Base-by-base conservation (phyloP, 768 basidiomycete species). In the Macrolepiota dolichaula region DNA sequence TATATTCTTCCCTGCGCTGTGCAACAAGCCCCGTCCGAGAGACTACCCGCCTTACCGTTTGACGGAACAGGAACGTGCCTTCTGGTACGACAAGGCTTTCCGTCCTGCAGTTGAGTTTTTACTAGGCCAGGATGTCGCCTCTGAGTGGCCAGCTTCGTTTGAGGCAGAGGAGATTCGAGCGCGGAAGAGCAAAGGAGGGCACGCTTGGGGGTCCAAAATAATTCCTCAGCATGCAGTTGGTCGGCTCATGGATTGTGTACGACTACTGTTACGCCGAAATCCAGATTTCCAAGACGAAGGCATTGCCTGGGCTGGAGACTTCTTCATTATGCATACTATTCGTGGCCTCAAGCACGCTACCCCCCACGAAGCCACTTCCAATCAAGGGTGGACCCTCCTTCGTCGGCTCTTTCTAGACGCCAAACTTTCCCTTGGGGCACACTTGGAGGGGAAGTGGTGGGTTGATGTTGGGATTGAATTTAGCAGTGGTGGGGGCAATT, bases 1-100 rank as follows among this genome's bases (percentile, higher is more conserved):
- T 32, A 61, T 71, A 13, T 64, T 74, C 15, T 70, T 75, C 46
- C 74, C 73, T 0, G 47, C 17, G 0, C 68, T 75, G 9, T 70
- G 65, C 38, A 24, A 44, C 12, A 35, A 53, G 1, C 59, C 22
- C n/a, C 22, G 17, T 29, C 10, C 37, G 44, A 35, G 0, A 47
- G 19, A 17, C 3, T 54, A 10, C 70, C 19, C 63, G 10, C 13
- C 44, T 46, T 46, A 46, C n/a, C 19, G 44, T 19, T 15, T 7
- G 44, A 24, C 44, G 10, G 56, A 3, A 35, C 54, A 55, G 1
- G 58, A 73, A 32, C 25, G 22, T 0, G 27, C 38, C 3, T 44
- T 58, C 2, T 73, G 67, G 46, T 73, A 72, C 57, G 63, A 70
- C 27, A 22, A 40, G 1, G 70, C 68, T 1, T 42, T 73, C 6